Conservation (phyloP, 257 asterid species). For the Solanum lycopersicoides region DNA sequence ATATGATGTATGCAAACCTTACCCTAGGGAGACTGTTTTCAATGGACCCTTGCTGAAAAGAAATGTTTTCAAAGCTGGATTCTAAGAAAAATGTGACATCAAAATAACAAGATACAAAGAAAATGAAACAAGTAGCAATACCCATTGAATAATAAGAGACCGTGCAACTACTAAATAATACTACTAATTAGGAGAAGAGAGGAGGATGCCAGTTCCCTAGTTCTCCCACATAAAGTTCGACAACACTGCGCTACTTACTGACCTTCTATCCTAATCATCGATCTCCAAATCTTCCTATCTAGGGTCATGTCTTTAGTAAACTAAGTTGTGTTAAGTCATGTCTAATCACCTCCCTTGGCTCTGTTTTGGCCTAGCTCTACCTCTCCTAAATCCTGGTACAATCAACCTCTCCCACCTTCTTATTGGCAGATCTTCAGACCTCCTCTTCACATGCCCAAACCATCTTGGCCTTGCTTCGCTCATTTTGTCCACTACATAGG, state of each 20-base stretch:
- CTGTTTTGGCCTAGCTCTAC: not conserved
- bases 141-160: not conserved
- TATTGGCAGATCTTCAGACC: not conserved
- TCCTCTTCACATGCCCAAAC: not conserved
- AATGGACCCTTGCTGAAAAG: not conserved
- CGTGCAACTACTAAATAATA: not conserved
- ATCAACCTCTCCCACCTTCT: not conserved
- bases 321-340: not conserved
- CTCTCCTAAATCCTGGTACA: not conserved
- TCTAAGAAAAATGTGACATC: not conserved
- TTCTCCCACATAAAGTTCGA: not conserved
- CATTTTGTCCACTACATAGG: not conserved
- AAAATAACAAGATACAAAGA: not conserved
- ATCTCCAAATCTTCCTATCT: not conserved
- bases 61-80: not conserved
- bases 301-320: not conserved
- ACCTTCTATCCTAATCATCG: not conserved
- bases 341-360: not conserved
- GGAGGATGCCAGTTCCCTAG: not conserved
- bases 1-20: not conserved
- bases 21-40: not conserved
- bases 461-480: not conserved
- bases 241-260: not conserved
- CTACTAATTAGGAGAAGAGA: not conserved
- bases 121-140: not conserved